Percentiles rank a stretch among this genome's conserved stretches.
phyloP scores from a whole-genome alignment of 2,329 filamentous ascomycete species.

The Gaeumannomyces tritici region DNA sequence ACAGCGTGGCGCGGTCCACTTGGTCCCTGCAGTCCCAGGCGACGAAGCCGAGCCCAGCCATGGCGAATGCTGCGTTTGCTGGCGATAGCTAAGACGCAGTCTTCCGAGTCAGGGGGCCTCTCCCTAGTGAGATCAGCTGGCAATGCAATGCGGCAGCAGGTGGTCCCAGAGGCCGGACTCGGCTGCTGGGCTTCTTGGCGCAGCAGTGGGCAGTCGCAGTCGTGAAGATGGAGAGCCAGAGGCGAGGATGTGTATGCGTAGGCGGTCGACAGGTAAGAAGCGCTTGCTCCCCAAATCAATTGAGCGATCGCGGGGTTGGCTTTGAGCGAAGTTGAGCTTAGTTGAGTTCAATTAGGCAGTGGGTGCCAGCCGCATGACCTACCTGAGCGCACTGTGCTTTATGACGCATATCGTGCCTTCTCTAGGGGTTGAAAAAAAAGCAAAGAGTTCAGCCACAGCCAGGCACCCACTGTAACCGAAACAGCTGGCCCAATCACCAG shows the following conservation, averaged over 20 bases:
- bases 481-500: too few species aligned
- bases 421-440: background rate
- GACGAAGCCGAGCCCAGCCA: background rate
- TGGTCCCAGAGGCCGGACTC: background rate
- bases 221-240: background rate
- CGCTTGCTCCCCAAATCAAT: too few species aligned
- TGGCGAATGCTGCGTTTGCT: background rate
- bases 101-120: background rate
- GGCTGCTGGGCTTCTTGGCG: background rate
- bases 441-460: background rate
- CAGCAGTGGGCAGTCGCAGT: background rate
- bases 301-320: background rate
- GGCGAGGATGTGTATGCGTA: background rate
- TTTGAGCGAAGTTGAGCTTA: too few species aligned
- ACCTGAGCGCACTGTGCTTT: background rate
- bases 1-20: slow-evolving; percentile 36
- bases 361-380: background rate
- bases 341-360: background rate
- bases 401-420: background rate
- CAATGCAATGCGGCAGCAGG: background rate
- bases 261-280: too few species aligned
- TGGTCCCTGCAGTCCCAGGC: slow-evolving; percentile 24
- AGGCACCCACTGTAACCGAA: background rate
- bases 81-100: background rate
- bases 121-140: background rate